Conservation (phyloP, 441 rosid genomes). For the Dalechampia spathulata region DNA sequence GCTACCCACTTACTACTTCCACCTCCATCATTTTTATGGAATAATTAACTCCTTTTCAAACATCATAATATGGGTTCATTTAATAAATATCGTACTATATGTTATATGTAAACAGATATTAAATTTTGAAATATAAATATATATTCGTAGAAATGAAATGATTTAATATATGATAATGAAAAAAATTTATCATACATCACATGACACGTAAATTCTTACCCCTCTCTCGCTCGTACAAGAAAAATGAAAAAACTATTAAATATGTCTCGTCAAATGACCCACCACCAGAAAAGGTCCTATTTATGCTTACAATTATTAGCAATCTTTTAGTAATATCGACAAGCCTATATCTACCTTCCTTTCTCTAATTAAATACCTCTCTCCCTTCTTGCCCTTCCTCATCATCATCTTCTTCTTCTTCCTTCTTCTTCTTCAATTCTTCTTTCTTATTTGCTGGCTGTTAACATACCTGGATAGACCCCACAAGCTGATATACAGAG, state of each 20-base stretch:
- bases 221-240: too few relatives aligned
- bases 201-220: too few relatives aligned
- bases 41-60: too few relatives aligned
- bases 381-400: neutral
- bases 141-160: too few relatives aligned
- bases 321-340: neutral
- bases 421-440: neutral
- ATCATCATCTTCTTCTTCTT: neutral
- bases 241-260: neutral
- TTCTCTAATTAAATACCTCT: conserved; percentile 1
- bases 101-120: too few relatives aligned
- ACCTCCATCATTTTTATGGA: neutral
- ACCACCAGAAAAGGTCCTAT: neutral
- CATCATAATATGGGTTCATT: too few relatives aligned
- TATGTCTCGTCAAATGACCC: conserved; percentile 5
- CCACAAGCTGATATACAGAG: neutral
- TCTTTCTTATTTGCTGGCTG: too few relatives aligned
- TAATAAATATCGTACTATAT: too few relatives aligned
- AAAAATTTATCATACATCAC: too few relatives aligned
- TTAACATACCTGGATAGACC: neutral
- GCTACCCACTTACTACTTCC: neutral
- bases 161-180: too few relatives aligned
- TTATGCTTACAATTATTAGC: neutral
- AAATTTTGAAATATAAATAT: too few relatives aligned
- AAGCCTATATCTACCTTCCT: neutral